phyloP scores from a whole-genome alignment of 768 basidiomycete genomes.

The Pulveroboletus frians region DNA sequence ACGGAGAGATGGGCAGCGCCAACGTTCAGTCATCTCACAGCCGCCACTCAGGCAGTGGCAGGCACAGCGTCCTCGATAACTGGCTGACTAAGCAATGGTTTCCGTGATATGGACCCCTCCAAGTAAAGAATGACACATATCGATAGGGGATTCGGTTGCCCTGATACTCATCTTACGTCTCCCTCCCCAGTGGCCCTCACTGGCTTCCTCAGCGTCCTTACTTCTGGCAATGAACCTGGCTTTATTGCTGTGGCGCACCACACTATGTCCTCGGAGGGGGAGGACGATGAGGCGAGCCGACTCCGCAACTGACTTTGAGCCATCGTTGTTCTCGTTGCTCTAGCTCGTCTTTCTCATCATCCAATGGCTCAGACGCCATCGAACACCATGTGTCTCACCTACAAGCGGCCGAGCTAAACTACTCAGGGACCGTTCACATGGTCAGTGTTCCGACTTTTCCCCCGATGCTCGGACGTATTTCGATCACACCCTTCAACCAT shows the following conservation, averaged over 20 bases:
- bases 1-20: slow-evolving; percentile 4
- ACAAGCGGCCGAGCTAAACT: background rate
- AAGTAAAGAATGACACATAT: slow-evolving; percentile 7
- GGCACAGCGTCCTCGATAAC: background rate
- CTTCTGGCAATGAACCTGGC: background rate
- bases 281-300: background rate
- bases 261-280: slow-evolving; percentile 10
- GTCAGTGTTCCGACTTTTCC: background rate
- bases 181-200: background rate
- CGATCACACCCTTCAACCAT: background rate
- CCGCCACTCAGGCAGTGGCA: background rate
- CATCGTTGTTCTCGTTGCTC: background rate
- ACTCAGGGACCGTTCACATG: background rate
- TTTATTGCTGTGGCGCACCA: background rate
- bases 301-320: background rate
- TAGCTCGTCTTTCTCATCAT: no score
- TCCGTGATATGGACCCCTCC: no score
- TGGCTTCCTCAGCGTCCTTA: background rate
- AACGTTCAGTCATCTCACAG: slow-evolving; percentile 3
- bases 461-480: background rate
- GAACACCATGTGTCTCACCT: background rate
- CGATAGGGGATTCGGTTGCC: slow-evolving; percentile 15
- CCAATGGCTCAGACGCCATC: background rate
- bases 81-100: slow-evolving; percentile 1
- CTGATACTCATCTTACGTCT: slow-evolving; percentile 6